Percentiles rank a stretch among this genome's conserved stretches.
Evolutionary conservation across 1,284 basidiomycete genomes (phyloP).

Genomic region (Anthracocystis setariae): DNA sequence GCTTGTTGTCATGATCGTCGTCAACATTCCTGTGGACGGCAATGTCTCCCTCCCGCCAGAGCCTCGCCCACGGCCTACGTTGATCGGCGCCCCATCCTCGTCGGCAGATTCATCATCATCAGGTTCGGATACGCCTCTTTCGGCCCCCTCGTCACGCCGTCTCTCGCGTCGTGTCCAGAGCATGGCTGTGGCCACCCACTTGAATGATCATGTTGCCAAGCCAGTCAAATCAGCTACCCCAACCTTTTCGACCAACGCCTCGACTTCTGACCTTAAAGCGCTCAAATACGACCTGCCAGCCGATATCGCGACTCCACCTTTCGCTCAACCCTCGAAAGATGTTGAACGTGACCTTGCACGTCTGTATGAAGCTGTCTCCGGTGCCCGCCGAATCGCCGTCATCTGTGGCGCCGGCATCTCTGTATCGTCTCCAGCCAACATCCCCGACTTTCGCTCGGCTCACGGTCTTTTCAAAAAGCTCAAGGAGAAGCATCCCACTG

Average conservation of each 20-base stretch:
- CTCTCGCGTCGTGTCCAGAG: slow-evolving; percentile 45
- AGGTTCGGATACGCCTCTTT: slow-evolving; percentile 14
- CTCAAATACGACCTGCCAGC: slow-evolving; percentile 52
- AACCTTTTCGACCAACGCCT: slow-evolving; percentile 1
- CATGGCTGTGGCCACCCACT: slow-evolving; percentile 34
- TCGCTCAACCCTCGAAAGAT: slow-evolving; percentile 45
- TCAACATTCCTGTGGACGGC: slow-evolving; percentile 28
- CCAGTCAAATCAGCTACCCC: not conserved
- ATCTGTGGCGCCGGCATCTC: slow-evolving; percentile 92
- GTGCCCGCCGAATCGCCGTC: slow-evolving; percentile 83
- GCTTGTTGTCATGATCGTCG: slow-evolving; percentile 32
- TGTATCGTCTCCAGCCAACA: slow-evolving; percentile 78
- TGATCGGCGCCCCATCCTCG: slow-evolving; percentile 6
- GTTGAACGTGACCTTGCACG: slow-evolving; percentile 60
- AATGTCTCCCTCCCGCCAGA: slow-evolving; percentile 42
- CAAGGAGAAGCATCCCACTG: slow-evolving; percentile 81
- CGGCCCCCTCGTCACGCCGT: slow-evolving; percentile 21
- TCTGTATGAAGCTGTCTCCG: slow-evolving; percentile 73
- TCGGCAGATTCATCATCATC: slow-evolving; percentile 15
- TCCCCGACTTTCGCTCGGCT: slow-evolving; percentile 89
- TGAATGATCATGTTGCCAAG: slow-evolving; percentile 21
- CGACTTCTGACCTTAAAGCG: slow-evolving; percentile 46
- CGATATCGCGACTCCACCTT: slow-evolving; percentile 46
- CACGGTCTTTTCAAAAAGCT: slow-evolving; percentile 81
- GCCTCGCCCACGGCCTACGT: slow-evolving; percentile 23